phyloP scores from a whole-genome alignment of 23 red algal genomes.

The Agarophyton chilense region DNA sequence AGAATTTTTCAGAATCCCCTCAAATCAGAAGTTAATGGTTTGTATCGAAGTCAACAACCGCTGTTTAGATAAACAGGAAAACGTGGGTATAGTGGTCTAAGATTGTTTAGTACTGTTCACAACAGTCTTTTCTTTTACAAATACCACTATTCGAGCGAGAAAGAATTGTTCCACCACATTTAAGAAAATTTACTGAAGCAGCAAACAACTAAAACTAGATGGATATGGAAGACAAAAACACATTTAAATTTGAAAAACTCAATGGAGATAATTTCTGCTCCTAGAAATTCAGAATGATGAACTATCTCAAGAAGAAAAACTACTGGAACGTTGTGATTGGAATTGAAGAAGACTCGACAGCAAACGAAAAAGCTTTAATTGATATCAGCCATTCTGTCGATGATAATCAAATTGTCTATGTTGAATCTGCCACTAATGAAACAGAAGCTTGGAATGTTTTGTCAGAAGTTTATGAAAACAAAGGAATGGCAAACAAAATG shows the following conservation, averaged over 20 bases:
- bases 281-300: neutral
- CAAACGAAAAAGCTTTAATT: neutral
- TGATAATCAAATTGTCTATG: neutral
- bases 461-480: neutral
- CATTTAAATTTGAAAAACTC: neutral
- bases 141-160: too few species aligned
- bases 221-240: neutral
- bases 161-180: too few species aligned
- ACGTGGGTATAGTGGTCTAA: too few species aligned
- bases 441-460: neutral
- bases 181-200: too few species aligned
- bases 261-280: conserved; percentile 14
- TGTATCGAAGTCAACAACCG: too few species aligned
- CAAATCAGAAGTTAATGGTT: too few species aligned
- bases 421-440: neutral
- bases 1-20: too few species aligned
- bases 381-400: neutral
- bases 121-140: too few species aligned
- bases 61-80: too few species aligned
- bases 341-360: neutral
- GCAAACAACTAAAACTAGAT: too few species aligned
- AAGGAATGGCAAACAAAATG: neutral
- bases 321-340: neutral
- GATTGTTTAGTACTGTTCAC: too few species aligned
- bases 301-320: neutral